A percentile compares a stretch with the other conserved stretches of the same genome.
phyloP scores from a whole-genome alignment of 2,329 filamentous ascomycete genomes.

The Epichloe gansuensis region DNA sequence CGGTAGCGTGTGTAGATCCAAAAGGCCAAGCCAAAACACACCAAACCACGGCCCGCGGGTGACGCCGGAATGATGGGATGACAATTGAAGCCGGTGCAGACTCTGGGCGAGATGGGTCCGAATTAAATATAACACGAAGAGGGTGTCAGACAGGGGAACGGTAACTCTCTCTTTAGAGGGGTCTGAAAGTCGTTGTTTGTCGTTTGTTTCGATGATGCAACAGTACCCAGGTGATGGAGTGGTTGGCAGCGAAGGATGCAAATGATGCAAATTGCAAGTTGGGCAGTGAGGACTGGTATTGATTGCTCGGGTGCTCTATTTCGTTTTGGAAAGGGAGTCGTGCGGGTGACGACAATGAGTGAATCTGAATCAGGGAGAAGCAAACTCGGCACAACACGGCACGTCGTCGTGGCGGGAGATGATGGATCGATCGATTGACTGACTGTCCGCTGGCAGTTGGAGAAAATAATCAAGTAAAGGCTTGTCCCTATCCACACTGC shows the following conservation, averaged over 20 bases:
- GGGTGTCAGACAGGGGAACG: no score
- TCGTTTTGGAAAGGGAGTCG: background rate
- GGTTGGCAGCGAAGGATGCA: background rate
- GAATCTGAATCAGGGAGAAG: constrained; percentile 8
- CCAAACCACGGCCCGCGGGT: no score
- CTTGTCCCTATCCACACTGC: background rate
- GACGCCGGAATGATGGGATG: no score
- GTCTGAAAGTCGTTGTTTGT: background rate
- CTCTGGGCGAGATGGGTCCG: background rate
- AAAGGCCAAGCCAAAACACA: background rate
- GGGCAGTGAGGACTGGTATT: background rate
- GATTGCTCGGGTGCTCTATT: background rate
- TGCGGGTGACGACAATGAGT: constrained; percentile 1
- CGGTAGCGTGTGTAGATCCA: background rate
- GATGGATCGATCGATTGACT: background rate
- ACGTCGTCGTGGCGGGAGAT: background rate
- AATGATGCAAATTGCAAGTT: background rate
- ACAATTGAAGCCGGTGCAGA: no score
- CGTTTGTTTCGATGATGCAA: background rate
- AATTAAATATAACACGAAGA: background rate
- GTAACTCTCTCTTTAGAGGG: background rate
- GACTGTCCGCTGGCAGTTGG: background rate
- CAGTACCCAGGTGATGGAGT: background rate
- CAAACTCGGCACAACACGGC: background rate
- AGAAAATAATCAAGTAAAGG: background rate